Evolutionary conservation across 2,329 filamentous ascomycete genomes (phyloP).

Genomic region (Neonectria hederae): DNA sequence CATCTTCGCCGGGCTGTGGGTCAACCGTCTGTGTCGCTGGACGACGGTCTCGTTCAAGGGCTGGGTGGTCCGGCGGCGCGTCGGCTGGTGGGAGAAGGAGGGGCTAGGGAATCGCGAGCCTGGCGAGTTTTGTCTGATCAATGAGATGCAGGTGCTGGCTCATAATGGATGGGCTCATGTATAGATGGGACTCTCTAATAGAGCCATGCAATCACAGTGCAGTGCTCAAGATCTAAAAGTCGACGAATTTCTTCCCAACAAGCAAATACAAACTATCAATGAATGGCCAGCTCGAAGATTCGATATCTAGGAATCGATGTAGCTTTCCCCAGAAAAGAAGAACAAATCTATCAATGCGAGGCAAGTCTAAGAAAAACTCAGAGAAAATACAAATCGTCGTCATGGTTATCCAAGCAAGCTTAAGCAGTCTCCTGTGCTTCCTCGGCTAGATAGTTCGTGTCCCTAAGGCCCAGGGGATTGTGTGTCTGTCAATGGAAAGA

Average conservation of each 20-base stretch:
- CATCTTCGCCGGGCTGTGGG: slow-evolving; percentile 66
- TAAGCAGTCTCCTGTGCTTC: not conserved
- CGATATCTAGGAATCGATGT: not conserved
- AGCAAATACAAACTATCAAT: not conserved
- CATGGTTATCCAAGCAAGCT: not conserved
- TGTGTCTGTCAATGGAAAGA: too few relatives aligned
- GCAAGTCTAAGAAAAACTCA: not conserved
- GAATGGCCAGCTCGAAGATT: not conserved
- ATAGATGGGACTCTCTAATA: slow-evolving; percentile 37
- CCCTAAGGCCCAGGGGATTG: too few relatives aligned
- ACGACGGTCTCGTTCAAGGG: slow-evolving; percentile 41
- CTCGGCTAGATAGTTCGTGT: not conserved
- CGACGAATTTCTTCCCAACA: not conserved
- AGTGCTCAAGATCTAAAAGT: not conserved
- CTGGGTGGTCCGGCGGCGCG: slow-evolving; percentile 50
- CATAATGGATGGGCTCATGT: slow-evolving; percentile 69
- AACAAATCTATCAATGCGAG: not conserved
- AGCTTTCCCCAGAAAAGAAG: not conserved
- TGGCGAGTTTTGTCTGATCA: slow-evolving; percentile 64
- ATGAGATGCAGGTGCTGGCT: slow-evolving; percentile 69
- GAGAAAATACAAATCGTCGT: not conserved
- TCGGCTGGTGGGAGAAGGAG: slow-evolving; percentile 51
- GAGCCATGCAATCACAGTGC: not conserved
- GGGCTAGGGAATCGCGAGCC: slow-evolving; percentile 51
- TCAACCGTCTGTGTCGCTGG: slow-evolving; percentile 63